Percentiles rank a stretch among this genome's conserved stretches.
phyloP scores from a whole-genome alignment of 164 flowering plant genomes.

The Magnolia kwangsiensis region DNA sequence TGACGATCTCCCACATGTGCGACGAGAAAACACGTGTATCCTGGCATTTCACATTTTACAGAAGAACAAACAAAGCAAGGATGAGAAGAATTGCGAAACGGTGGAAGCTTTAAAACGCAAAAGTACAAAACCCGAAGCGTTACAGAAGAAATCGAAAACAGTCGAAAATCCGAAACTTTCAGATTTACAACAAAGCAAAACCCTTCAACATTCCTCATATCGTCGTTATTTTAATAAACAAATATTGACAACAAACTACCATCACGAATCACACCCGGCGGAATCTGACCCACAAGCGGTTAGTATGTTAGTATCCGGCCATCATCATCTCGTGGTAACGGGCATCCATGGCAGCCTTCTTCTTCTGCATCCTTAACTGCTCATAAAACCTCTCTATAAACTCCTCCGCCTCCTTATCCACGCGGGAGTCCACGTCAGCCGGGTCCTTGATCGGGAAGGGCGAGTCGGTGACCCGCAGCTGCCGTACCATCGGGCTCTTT shows the following conservation, averaged over 20 bases:
- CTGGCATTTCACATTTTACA: no score
- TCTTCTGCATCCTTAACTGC: conserved; percentile 48
- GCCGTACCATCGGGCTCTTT: conserved; percentile 55
- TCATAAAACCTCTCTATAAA: conserved; percentile 69
- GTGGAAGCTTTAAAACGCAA: no score
- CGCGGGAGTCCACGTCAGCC: conserved; percentile 45
- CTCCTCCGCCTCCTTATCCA: conserved; percentile 76
- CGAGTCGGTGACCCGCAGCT: conserved; percentile 80
- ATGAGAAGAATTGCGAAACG: no score
- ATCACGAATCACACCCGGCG: neutral
- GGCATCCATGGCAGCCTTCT: conserved; percentile 8
- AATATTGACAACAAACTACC: neutral
- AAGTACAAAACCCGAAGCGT: neutral
- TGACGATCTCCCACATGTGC: no score
- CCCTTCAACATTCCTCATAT: neutral
- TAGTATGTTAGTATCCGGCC: neutral
- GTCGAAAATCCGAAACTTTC: neutral
- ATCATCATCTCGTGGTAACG: neutral
- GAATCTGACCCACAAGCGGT: neutral
- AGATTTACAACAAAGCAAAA: neutral
- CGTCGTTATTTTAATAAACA: no score
- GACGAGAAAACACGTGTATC: no score
- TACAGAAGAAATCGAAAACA: neutral
- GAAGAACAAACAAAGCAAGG: no score
- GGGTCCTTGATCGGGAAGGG: conserved; percentile 62